phyloP scores from a whole-genome alignment of 345 rosid genomes.

The Clarkia xantiana region DNA sequence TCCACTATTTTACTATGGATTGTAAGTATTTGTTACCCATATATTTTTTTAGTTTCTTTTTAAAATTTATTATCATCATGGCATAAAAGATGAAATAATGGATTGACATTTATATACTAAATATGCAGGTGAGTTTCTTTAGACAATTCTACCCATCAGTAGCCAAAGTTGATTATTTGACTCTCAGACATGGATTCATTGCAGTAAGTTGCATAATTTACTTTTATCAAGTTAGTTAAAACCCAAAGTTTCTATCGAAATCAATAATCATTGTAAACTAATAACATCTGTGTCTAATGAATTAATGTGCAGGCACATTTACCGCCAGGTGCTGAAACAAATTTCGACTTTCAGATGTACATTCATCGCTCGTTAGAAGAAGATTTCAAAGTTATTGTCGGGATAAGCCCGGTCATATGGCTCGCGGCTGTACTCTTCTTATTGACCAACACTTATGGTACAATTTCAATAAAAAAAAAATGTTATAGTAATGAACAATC shows the following conservation, averaged over 20 bases:
- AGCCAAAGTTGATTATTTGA: constrained; percentile 73
- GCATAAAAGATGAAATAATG: neutral
- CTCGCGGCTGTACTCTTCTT: constrained; percentile 50
- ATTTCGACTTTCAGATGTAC: constrained; percentile 71
- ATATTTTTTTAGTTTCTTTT: neutral
- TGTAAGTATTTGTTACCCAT: constrained; percentile 27
- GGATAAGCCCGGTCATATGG: constrained; percentile 82
- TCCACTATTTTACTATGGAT: constrained; percentile 57
- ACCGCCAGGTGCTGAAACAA: constrained; percentile 61
- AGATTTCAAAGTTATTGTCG: constrained; percentile 83
- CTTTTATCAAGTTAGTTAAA: neutral
- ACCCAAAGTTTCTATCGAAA: neutral
- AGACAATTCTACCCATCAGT: constrained; percentile 91
- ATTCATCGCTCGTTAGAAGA: constrained; percentile 77
- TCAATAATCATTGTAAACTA: no score
- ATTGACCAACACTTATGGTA: constrained; percentile 74
- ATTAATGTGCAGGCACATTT: constrained; percentile 64
- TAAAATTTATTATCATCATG: no score
- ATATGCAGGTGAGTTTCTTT: constrained; percentile 74
- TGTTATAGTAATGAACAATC: neutral
- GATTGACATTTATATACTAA: neutral
- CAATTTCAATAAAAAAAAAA: neutral
- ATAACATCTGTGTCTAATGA: neutral
- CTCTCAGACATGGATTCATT: constrained; percentile 92
- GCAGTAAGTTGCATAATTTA: constrained; percentile 23